Conservation (phyloP, 768 basidiomycete genomes). For the Boletus reticuloceps region DNA sequence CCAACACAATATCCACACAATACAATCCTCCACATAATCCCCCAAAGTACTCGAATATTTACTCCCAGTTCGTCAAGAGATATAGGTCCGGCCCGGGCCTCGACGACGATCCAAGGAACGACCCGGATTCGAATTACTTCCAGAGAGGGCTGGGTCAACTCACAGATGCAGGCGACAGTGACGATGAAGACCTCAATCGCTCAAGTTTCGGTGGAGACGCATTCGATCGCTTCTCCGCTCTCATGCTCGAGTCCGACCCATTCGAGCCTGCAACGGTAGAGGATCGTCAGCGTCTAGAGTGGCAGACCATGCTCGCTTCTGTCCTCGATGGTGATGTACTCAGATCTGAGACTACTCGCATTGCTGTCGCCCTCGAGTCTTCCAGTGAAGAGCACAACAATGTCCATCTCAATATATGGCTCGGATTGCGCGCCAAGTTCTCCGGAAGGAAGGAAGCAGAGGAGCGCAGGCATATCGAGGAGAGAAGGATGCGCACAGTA, state of each 20-base stretch:
- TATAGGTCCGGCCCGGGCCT: conserved; percentile 66
- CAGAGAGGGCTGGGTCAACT: conserved; percentile 68
- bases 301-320: conserved; percentile 94
- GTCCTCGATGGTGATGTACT: conserved; percentile 94
- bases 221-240: conserved; percentile 49
- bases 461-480: conserved; percentile 78
- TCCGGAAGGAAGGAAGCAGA: conserved; percentile 78
- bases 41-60: conserved; percentile 57
- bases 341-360: conserved; percentile 91
- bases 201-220: conserved; percentile 41
- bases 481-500: conserved; percentile 75
- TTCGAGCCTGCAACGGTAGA: conserved; percentile 67
- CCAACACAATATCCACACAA: conserved; percentile 27
- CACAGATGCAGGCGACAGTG: conserved; percentile 68
- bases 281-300: conserved; percentile 83
- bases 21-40: conserved; percentile 30
- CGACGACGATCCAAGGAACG: conserved; percentile 68
- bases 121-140: conserved; percentile 83
- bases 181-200: conserved; percentile 65
- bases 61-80: conserved; percentile 75
- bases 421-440: conserved; percentile 85
- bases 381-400: conserved; percentile 68
- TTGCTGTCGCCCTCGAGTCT: conserved; percentile 74
- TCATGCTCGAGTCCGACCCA: conserved; percentile 59
- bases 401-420: conserved; percentile 74